These are phyloP conservation scores for Flueggea neowawraea DNA, from an alignment of 441 rosid species.

Conservation along the genomic window DNA sequence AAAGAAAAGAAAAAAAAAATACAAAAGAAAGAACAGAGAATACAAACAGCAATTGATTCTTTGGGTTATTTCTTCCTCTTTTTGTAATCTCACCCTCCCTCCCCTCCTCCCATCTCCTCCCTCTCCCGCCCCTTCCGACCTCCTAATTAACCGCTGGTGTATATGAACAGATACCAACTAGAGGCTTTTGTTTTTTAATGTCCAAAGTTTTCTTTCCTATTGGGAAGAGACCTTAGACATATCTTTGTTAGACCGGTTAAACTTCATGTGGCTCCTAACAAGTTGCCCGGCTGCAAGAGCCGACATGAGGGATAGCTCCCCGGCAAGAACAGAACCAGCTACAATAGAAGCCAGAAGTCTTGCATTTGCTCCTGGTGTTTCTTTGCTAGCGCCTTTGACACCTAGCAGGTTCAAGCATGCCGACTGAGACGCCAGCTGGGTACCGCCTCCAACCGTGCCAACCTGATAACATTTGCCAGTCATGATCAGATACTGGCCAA, in stretches of 20 bases:
- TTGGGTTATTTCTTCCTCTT: background rate
- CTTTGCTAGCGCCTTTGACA: conserved; percentile 76
- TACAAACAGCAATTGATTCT: background rate
- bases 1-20: background rate
- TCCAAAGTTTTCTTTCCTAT: background rate
- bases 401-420: conserved; percentile 90
- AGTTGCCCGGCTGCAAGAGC: conserved; percentile 92
- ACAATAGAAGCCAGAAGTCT: conserved; percentile 76
- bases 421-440: conserved; percentile 92
- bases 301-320: conserved; percentile 88
- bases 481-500: too few species aligned
- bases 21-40: background rate
- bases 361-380: conserved; percentile 68
- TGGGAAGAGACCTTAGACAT: conserved; percentile 34
- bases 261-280: conserved; percentile 90
- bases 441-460: conserved; percentile 95
- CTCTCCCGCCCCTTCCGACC: background rate
- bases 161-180: background rate
- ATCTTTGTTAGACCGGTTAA: conserved; percentile 78
- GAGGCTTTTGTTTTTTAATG: too few species aligned
- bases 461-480: conserved; percentile 32
- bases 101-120: background rate
- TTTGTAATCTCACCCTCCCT: background rate
- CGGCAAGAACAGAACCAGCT: conserved; percentile 82
- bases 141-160: background rate